These are phyloP conservation scores for Debaryomyces psychrophilus DNA, from an alignment of 1,139 yeast genomes.

Conservation along the genomic window DNA sequence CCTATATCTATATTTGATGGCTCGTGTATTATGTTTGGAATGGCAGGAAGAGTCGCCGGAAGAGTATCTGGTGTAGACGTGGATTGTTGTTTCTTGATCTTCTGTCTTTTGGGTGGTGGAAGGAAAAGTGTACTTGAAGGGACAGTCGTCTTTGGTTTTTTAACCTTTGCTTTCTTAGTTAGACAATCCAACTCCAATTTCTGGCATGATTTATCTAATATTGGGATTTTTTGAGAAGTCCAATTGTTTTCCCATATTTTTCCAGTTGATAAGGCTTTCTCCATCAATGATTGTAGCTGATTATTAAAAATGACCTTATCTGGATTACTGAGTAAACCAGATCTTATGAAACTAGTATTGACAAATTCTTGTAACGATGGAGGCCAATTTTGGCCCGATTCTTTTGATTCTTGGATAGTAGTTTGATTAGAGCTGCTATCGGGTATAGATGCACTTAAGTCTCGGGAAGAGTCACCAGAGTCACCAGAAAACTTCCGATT, in stretches of 20 bases:
- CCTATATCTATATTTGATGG: neutral
- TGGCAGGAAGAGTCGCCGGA: neutral
- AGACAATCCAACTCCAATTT: constrained; percentile 20
- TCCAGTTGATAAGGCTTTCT: constrained; percentile 48
- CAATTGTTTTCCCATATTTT: constrained; percentile 62
- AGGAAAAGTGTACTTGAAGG: constrained; percentile 7
- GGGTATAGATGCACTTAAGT: neutral
- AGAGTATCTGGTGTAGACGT: neutral
- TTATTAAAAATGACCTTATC: constrained; percentile 28
- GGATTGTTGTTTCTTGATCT: neutral
- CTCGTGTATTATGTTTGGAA: neutral
- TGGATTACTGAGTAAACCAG: constrained; percentile 22
- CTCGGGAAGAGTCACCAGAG: neutral
- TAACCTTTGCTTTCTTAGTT: constrained; percentile 11
- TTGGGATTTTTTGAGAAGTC: constrained; percentile 58
- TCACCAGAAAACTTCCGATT: neutral
- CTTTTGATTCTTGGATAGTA: neutral
- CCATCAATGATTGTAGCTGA: constrained; percentile 34
- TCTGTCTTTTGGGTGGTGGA: constrained; percentile 6
- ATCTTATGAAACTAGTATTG: constrained; percentile 26
- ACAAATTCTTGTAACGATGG: constrained; percentile 36
- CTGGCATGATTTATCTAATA: constrained; percentile 35
- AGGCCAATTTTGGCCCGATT: constrained; percentile 31
- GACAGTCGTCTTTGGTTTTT: neutral
- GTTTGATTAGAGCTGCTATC: neutral